Evolutionary conservation across 2,329 filamentous ascomycete genomes (phyloP).

Genomic region (Metarhizium guizhouense): DNA sequence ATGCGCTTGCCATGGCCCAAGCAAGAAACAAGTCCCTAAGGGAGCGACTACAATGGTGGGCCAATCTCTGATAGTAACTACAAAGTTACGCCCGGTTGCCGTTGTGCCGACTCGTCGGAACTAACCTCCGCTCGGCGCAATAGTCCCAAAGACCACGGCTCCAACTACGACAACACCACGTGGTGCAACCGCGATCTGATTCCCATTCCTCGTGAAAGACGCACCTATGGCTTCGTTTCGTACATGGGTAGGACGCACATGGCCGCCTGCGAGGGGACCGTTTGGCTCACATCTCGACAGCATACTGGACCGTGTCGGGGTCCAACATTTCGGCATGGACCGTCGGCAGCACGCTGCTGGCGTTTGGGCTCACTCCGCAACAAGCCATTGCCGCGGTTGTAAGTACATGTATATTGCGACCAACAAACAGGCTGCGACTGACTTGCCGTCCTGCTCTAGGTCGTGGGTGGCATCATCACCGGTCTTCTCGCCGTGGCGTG

Average conservation of each 20-base stretch:
- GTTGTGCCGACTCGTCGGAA: no score
- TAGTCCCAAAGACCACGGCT: conserved; percentile 16
- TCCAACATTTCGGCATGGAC: conserved; percentile 17
- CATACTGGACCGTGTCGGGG: conserved; percentile 16
- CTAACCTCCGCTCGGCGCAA: no score
- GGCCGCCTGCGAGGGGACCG: no score
- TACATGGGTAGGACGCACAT: conserved; percentile 13
- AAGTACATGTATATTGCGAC: background rate
- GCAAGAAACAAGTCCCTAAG: no score
- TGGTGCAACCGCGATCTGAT: conserved; percentile 24
- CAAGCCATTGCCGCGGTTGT: conserved; percentile 17
- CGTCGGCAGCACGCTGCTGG: conserved; percentile 15
- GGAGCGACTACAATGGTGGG: no score
- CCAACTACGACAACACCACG: conserved; percentile 20
- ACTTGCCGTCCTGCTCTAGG: no score
- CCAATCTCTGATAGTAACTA: no score
- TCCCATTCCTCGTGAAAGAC: conserved; percentile 17
- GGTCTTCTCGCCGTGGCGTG: no score
- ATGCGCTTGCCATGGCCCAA: no score
- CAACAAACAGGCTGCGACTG: no score
- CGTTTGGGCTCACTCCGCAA: conserved; percentile 17
- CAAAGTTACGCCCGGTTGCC: no score
- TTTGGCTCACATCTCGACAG: background rate
- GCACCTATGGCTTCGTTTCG: conserved; percentile 16
- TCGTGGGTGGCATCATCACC: no score